Percentiles rank a stretch among this genome's conserved stretches.
phyloP scores from a whole-genome alignment of 805 yeast species.

The Ogataea thermomethanolica region DNA sequence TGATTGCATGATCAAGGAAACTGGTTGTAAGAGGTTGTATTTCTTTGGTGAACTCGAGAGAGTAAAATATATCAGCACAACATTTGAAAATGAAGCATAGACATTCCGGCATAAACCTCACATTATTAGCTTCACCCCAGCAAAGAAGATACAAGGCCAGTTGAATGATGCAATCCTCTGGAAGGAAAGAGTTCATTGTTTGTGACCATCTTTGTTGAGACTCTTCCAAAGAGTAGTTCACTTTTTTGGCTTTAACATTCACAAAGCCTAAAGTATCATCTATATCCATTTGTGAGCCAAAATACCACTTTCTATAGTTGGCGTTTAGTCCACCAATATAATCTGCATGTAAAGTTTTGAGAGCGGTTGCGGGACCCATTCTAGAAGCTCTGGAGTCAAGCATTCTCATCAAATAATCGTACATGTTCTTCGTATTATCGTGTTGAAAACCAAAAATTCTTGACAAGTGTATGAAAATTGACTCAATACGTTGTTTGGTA shows the following conservation, averaged over 20 bases:
- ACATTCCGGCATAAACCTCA: conserved; percentile 88
- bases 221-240: conserved; percentile 35
- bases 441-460: conserved; percentile 64
- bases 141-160: conserved; percentile 65
- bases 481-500: conserved; percentile 50
- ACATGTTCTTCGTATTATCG: conserved; percentile 64
- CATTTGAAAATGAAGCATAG: conserved; percentile 81
- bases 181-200: conserved; percentile 46
- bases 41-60: conserved; percentile 39
- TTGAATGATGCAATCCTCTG: conserved; percentile 58
- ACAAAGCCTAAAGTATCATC: conserved; percentile 44
- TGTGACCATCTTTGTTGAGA: conserved; percentile 49
- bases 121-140: conserved; percentile 90
- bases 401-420: conserved; percentile 57
- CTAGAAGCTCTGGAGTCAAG: conserved; percentile 70
- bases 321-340: conserved; percentile 70
- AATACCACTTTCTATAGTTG: conserved; percentile 72
- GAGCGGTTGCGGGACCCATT: conserved; percentile 52
- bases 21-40: conserved; percentile 32
- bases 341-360: conserved; percentile 63
- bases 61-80: conserved; percentile 63
- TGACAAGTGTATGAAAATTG: conserved; percentile 49
- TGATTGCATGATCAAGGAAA: conserved; percentile 64
- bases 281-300: conserved; percentile 66
- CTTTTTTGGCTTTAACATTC: conserved; percentile 25